phyloP scores from a whole-genome alignment of 2,329 filamentous ascomycete genomes.

The Botrytis medusae region DNA sequence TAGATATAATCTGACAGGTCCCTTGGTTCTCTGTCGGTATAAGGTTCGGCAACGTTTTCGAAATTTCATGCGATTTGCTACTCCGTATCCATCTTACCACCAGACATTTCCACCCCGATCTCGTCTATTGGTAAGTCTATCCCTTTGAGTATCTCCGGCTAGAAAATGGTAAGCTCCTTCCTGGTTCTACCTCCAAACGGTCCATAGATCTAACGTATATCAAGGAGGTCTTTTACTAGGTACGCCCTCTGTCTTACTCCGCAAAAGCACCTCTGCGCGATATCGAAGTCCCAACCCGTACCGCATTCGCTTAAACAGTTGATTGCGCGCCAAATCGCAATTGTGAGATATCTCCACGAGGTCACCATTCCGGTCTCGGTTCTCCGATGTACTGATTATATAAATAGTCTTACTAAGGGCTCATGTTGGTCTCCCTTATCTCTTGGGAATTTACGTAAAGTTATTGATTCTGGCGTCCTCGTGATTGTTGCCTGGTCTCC shows the following conservation, averaged over 20 bases:
- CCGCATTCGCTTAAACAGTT: neutral
- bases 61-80: neutral
- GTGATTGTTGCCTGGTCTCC: neutral
- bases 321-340: neutral
- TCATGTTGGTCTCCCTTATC: neutral
- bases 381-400: neutral
- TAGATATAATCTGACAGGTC: no score
- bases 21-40: neutral
- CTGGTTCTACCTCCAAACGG: no score
- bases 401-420: neutral
- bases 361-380: neutral
- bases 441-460: neutral
- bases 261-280: neutral
- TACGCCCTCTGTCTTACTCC: neutral
- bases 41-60: neutral
- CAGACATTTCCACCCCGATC: neutral
- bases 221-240: neutral
- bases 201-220: neutral
- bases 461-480: neutral
- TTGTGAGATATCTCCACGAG: neutral
- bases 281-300: neutral
- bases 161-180: neutral
- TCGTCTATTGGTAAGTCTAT: neutral
- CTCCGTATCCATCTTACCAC: neutral
- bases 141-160: neutral